Evolutionary conservation across 208 protist genomes (phyloP).

Genomic region (Porcisia deanei): DNA sequence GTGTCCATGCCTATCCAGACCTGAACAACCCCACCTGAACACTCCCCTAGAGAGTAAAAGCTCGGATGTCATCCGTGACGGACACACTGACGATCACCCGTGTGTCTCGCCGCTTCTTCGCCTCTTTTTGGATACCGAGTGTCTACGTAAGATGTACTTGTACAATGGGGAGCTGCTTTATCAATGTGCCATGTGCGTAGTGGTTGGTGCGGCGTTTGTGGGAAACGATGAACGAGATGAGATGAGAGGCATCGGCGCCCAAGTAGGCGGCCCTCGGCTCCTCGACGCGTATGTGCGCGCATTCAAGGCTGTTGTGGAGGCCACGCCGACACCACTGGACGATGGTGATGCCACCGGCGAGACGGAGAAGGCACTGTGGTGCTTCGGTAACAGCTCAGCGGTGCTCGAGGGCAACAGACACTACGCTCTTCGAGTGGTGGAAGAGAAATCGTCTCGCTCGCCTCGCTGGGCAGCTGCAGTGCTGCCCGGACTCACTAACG

Average conservation of each 20-base stretch:
- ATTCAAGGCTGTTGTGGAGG: constrained; percentile 30
- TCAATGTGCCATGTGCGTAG: constrained; percentile 41
- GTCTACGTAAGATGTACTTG: constrained; percentile 15
- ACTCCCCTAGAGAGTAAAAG: neutral
- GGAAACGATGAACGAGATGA: neutral
- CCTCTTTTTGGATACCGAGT: constrained; percentile 3
- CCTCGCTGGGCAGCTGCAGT: constrained; percentile 13
- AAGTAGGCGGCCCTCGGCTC: neutral
- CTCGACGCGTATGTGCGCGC: constrained; percentile 19
- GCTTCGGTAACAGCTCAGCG: neutral
- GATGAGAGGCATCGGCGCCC: neutral
- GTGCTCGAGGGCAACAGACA: constrained; percentile 21
- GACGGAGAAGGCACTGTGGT: neutral
- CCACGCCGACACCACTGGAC: constrained; percentile 33
- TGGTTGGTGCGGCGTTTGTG: constrained; percentile 10
- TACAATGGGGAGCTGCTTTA: constrained; percentile 49
- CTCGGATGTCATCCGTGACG: neutral
- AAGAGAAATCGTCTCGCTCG: neutral
- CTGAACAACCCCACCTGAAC: neutral
- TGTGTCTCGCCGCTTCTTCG: neutral
- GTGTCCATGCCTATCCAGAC: neutral
- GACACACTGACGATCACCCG: neutral
- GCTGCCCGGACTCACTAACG: constrained; percentile 4
- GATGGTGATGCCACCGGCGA: neutral
- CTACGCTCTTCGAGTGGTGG: neutral